A percentile compares a stretch with the other conserved stretches of the same genome.
Evolutionary conservation across 129 eudicot genomes (phyloP).

Genomic region (Tanacetum coccineum): DNA sequence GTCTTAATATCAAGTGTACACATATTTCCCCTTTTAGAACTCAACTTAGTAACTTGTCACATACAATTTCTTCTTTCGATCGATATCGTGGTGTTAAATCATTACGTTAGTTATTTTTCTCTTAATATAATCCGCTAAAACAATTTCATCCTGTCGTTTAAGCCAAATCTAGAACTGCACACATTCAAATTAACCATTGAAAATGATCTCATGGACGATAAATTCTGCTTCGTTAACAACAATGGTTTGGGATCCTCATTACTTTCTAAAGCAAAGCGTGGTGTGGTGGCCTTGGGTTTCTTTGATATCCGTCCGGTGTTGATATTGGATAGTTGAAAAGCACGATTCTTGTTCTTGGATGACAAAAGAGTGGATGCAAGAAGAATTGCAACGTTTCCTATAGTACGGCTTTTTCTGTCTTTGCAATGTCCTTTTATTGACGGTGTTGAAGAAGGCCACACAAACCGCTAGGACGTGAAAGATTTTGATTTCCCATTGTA

Average conservation of each 20-base stretch:
- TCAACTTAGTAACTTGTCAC: not conserved
- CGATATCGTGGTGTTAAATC: not conserved
- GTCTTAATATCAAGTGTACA: not conserved
- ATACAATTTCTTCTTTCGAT: not conserved
- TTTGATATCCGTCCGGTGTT: slow-evolving; percentile 39
- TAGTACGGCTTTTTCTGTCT: slow-evolving; percentile 52
- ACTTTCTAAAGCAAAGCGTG: slow-evolving; percentile 22
- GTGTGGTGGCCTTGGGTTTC: slow-evolving; percentile 36
- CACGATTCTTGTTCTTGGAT: slow-evolving; percentile 19
- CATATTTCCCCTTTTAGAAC: not conserved
- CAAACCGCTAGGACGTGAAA: slow-evolving; percentile 44
- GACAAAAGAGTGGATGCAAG: slow-evolving; percentile 34
- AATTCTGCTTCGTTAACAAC: slow-evolving; percentile 7
- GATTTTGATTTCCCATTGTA: slow-evolving; percentile 72
- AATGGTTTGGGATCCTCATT: slow-evolving; percentile 2
- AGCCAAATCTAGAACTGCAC: slow-evolving; percentile 23
- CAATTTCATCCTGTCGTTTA: slow-evolving; percentile 25
- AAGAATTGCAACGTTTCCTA: slow-evolving; percentile 46
- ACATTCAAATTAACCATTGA: slow-evolving; percentile 56
- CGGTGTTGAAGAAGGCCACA: slow-evolving; percentile 30
- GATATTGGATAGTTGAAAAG: slow-evolving; percentile 21
- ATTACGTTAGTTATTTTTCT: slow-evolving; percentile 21
- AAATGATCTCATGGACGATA: slow-evolving; percentile 42
- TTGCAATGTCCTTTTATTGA: slow-evolving; percentile 51
- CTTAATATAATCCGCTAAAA: too few species aligned